These are phyloP conservation scores for Claviceps spartinae DNA, from an alignment of 2,329 filamentous ascomycete genomes.

Conservation along the genomic window DNA sequence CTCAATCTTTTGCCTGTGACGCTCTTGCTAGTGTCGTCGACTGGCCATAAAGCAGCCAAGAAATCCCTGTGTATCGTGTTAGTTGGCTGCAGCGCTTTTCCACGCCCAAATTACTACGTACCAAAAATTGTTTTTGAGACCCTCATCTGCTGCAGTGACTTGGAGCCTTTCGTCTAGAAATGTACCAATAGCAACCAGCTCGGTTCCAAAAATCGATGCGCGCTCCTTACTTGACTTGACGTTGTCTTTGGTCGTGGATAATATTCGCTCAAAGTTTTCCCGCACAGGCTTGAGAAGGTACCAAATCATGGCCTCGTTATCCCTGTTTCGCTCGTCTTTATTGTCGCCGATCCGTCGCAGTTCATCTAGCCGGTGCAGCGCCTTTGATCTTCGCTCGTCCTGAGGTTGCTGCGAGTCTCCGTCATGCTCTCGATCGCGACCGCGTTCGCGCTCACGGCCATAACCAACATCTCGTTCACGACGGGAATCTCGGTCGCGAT, in stretches of 20 bases:
- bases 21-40: slow-evolving; percentile 30
- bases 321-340: slow-evolving; percentile 31
- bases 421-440: slow-evolving; percentile 12
- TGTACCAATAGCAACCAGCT: slow-evolving; percentile 48
- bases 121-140: slow-evolving; percentile 37
- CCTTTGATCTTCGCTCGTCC: slow-evolving; percentile 28
- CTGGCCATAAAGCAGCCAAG: slow-evolving; percentile 31
- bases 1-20: slow-evolving; percentile 30
- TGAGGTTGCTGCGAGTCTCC: slow-evolving; percentile 19
- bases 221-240: slow-evolving; percentile 49
- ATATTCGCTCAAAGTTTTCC: slow-evolving; percentile 44
- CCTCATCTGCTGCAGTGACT: slow-evolving; percentile 26
- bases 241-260: slow-evolving; percentile 47
- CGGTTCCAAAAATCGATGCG: slow-evolving; percentile 45
- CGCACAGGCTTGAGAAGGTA: slow-evolving; percentile 43
- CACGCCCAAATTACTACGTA: slow-evolving; percentile 17
- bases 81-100: slow-evolving; percentile 4
- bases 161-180: slow-evolving; percentile 39
- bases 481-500: slow-evolving; percentile 11
- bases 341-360: slow-evolving; percentile 34
- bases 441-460: slow-evolving; percentile 13
- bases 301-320: slow-evolving; percentile 34
- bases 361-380: slow-evolving; percentile 27
- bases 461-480: slow-evolving; percentile 12
- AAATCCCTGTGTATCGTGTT: slow-evolving; percentile 26